These are phyloP conservation scores for Phytophthora tentaculata DNA, from an alignment of 352 stramenopile genomes.

Conservation along the genomic window DNA sequence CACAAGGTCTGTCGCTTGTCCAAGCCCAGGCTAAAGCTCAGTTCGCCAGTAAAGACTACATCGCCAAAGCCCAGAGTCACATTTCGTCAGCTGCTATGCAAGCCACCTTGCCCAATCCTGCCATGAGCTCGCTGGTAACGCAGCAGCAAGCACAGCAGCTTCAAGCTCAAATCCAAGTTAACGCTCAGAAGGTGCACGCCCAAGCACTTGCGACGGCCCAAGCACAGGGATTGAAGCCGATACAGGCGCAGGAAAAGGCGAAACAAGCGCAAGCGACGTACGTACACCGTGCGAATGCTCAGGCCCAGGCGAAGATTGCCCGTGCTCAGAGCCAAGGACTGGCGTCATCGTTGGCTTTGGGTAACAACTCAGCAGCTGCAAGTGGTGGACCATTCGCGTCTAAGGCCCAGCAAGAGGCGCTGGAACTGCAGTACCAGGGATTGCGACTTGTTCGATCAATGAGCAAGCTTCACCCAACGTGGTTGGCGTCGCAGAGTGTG, in stretches of 20 bases:
- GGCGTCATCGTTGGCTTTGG: conserved; percentile 42
- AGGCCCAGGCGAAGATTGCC: conserved; percentile 88
- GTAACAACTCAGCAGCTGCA: conserved; percentile 18
- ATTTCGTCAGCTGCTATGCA: conserved; percentile 71
- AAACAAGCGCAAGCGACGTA: conserved; percentile 91
- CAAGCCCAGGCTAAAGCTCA: conserved; percentile 89
- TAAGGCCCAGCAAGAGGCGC: conserved; percentile 82
- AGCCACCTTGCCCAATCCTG: conserved; percentile 51
- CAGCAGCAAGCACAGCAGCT: conserved; percentile 88
- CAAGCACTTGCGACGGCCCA: conserved; percentile 88
- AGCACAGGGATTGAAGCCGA: conserved; percentile 83
- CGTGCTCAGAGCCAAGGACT: conserved; percentile 70
- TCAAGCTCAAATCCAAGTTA: conserved; percentile 90
- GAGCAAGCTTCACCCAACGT: conserved; percentile 88
- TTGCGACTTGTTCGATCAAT: conserved; percentile 93
- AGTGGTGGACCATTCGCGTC: conserved; percentile 63
- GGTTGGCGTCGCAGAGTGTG: conserved; percentile 87
- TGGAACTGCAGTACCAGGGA: conserved; percentile 96
- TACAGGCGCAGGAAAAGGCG: conserved; percentile 89
- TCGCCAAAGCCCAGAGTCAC: conserved; percentile 87
- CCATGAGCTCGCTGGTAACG: conserved; percentile 62
- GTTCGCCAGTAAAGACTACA: conserved; percentile 90
- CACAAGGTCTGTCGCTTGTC: conserved; percentile 84
- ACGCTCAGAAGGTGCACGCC: conserved; percentile 89
- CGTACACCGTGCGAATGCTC: conserved; percentile 85